A percentile compares a stretch with the other conserved stretches of the same genome.
phyloP scores from a whole-genome alignment of 768 basidiomycete genomes.

The Psilocybe subaeruginosa region DNA sequence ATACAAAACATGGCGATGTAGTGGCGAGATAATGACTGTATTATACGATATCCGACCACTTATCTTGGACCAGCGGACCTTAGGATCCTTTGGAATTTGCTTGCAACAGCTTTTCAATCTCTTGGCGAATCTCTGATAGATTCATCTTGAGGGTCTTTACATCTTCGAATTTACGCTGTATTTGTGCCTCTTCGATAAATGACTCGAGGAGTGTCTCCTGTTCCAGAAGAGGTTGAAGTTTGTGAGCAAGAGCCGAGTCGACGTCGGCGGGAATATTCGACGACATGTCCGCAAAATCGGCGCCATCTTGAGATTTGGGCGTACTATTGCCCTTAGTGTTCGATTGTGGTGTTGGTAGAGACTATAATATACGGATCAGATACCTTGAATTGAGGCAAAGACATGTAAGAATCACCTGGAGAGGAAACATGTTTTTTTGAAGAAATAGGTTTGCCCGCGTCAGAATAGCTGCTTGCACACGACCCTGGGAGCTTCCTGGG shows the following conservation, averaged over 20 bases:
- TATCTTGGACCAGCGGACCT: not conserved
- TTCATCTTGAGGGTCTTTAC: conserved; percentile 82
- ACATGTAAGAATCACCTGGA: conserved; percentile 55
- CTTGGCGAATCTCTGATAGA: conserved; percentile 79
- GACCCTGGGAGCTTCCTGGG: conserved; percentile 75
- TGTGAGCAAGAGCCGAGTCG: conserved; percentile 70
- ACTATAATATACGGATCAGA: conserved; percentile 29
- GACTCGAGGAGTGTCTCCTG: conserved; percentile 91
- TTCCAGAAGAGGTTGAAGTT: conserved; percentile 87
- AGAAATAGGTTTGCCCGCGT: conserved; percentile 79
- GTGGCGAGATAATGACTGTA: not conserved
- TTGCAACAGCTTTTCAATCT: conserved; percentile 72
- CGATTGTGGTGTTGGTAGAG: conserved; percentile 50
- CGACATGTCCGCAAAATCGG: conserved; percentile 14
- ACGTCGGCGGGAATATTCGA: conserved; percentile 46
- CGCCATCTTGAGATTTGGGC: conserved; percentile 14
- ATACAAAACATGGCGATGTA: not conserved
- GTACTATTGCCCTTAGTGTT: conserved; percentile 17
- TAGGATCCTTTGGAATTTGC: conserved; percentile 11
- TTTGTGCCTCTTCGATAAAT: conserved; percentile 89
- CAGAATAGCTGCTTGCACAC: conserved; percentile 81
- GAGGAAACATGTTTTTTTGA: conserved; percentile 87
- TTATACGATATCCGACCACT: not conserved
- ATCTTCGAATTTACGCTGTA: conserved; percentile 94
- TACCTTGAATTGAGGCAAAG: not conserved